These are phyloP conservation scores for Coemansia sp. DNA, from an alignment of 192 early-diverging fungal genomes.

Conservation along the genomic window DNA sequence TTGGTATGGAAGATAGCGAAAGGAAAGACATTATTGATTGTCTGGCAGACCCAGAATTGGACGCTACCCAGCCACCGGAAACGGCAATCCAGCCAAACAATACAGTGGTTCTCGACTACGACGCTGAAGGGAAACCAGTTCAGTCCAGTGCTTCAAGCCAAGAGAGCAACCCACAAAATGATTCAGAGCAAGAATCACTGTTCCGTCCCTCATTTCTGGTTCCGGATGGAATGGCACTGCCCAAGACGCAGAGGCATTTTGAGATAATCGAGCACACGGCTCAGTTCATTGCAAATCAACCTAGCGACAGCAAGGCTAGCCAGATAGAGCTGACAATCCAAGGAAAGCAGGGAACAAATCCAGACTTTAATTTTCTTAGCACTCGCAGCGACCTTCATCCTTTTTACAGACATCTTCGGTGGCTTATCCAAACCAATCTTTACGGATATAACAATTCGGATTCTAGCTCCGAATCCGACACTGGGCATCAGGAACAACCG, in stretches of 20 bases:
- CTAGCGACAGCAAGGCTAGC: constrained; percentile 38
- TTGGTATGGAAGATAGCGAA: constrained; percentile 11
- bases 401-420: constrained; percentile 68
- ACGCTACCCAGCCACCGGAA: not conserved
- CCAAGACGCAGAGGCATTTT: constrained; percentile 56
- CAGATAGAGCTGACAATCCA: constrained; percentile 72
- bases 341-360: constrained; percentile 70
- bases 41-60: too few species aligned
- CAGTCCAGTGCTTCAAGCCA: not conserved
- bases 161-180: not conserved
- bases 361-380: constrained; percentile 69
- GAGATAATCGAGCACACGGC: constrained; percentile 72
- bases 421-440: constrained; percentile 61
- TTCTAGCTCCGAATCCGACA: constrained; percentile 17
- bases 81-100: not conserved
- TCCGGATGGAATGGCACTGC: constrained; percentile 32
- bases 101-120: constrained; percentile 3
- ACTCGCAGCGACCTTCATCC: constrained; percentile 56
- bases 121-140: not conserved
- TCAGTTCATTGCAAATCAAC: constrained; percentile 58
- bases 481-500: not conserved
- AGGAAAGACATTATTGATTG: constrained; percentile 18
- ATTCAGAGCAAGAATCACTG: not conserved
- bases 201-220: constrained; percentile 19
- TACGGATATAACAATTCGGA: constrained; percentile 42